A percentile compares a stretch with the other conserved stretches of the same genome.
These are phyloP conservation scores for Fusarium sp. DNA, from an alignment of 2,329 filamentous ascomycete species.

Conservation along the genomic window DNA sequence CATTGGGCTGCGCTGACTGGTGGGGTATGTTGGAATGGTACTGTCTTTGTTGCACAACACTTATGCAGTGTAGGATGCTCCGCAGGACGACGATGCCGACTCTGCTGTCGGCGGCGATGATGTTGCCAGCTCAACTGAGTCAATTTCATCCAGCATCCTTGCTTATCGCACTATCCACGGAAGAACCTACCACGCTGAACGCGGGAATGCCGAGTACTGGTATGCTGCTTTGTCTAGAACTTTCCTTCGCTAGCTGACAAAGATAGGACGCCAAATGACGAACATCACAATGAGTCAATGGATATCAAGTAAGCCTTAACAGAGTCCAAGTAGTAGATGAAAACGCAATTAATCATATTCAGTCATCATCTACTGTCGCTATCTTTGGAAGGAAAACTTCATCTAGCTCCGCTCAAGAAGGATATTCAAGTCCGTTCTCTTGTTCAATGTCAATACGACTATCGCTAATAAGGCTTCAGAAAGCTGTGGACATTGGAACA, in stretches of 20 bases:
- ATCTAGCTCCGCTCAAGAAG: background rate
- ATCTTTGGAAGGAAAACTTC: background rate
- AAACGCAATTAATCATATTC: background rate
- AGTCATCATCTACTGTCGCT: slow-evolving; percentile 1
- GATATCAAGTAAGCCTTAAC: slow-evolving; percentile 19
- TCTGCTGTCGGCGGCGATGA: background rate
- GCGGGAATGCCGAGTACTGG: slow-evolving; percentile 1
- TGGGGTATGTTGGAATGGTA: background rate
- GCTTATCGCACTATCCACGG: slow-evolving; percentile 19
- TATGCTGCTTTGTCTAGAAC: background rate
- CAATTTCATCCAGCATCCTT: slow-evolving; percentile 22
- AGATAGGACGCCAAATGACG: slow-evolving; percentile 12
- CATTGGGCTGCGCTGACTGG: slow-evolving; percentile 21
- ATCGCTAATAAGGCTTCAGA: background rate
- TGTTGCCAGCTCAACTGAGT: slow-evolving; percentile 2
- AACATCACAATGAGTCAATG: slow-evolving; percentile 23
- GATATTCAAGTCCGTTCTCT: background rate
- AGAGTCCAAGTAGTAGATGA: no score
- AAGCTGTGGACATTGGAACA: background rate
- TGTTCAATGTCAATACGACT: background rate
- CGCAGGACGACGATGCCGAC: slow-evolving; percentile 1
- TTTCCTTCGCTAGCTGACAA: background rate
- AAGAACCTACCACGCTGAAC: slow-evolving; percentile 16
- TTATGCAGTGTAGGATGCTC: background rate
- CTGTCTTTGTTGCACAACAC: rapidly evolving